These are phyloP conservation scores for Sordariomycetes sp. DNA, from an alignment of 2,329 filamentous ascomycete genomes.

Conservation along the genomic window DNA sequence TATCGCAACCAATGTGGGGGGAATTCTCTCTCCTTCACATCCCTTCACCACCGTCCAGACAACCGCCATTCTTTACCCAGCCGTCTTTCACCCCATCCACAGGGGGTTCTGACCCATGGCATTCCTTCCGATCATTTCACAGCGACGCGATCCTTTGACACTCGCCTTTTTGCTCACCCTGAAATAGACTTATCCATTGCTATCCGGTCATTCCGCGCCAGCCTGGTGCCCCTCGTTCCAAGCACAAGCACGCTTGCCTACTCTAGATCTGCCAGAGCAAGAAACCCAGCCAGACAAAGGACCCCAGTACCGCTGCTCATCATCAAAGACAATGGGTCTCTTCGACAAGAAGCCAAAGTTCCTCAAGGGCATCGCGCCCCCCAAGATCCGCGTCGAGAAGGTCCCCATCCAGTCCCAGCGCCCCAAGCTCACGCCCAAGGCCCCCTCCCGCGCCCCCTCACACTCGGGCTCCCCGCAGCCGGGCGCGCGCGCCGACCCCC, in stretches of 20 bases:
- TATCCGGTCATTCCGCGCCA: too few species aligned
- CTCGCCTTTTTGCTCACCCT: too few species aligned
- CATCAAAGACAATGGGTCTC: not conserved
- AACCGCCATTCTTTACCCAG: not conserved
- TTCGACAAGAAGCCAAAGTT: constrained; percentile 4
- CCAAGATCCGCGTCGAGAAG: constrained; percentile 41
- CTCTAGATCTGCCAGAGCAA: too few species aligned
- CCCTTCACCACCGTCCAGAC: not conserved
- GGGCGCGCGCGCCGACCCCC: not conserved
- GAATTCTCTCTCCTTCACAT: not conserved
- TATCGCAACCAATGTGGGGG: not conserved
- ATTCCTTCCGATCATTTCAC: not conserved
- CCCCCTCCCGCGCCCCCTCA: constrained; percentile 24
- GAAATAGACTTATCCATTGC: too few species aligned
- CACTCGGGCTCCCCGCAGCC: constrained; percentile 18
- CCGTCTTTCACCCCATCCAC: not conserved
- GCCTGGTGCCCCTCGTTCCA: too few species aligned
- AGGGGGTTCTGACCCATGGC: not conserved
- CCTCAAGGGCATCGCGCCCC: constrained; percentile 14
- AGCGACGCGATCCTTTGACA: not conserved
- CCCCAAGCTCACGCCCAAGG: constrained; percentile 19
- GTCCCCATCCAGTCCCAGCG: constrained; percentile 32
- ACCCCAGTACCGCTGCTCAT: not conserved
- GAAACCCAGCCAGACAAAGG: too few species aligned
- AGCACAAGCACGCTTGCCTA: too few species aligned